phyloP scores from a whole-genome alignment of 2,329 filamentous ascomycete genomes.

The Metarhizium anisopliae region DNA sequence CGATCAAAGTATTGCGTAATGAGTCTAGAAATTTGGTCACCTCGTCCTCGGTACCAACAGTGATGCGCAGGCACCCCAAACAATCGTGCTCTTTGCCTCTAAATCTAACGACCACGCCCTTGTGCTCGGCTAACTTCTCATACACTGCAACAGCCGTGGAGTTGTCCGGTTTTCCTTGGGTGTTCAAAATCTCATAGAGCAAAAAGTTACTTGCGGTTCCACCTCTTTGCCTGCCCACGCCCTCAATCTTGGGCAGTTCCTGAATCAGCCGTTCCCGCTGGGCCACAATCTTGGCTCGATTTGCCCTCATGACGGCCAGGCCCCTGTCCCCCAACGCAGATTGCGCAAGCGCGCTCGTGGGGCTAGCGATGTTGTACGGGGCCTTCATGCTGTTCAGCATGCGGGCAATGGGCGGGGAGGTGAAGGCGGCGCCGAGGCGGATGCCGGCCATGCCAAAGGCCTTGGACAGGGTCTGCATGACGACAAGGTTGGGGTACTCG shows the following conservation, averaged over 20 bases:
- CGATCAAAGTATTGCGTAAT: constrained; percentile 41
- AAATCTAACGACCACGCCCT: constrained; percentile 88
- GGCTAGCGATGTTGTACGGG: constrained; percentile 89
- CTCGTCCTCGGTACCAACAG: constrained; percentile 82
- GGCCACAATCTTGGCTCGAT: constrained; percentile 59
- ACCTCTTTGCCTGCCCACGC: constrained; percentile 73
- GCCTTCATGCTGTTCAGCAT: constrained; percentile 91
- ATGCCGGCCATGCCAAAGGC: constrained; percentile 95
- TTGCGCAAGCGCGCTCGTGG: constrained; percentile 72
- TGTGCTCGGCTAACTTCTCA: constrained; percentile 71
- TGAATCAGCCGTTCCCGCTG: constrained; percentile 70
- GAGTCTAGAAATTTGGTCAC: constrained; percentile 70
- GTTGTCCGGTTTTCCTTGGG: constrained; percentile 68
- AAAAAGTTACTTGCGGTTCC: constrained; percentile 82
- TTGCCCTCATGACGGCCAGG: constrained; percentile 61
- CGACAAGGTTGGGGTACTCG: constrained; percentile 90
- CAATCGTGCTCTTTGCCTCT: constrained; percentile 89
- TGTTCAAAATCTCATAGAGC: constrained; percentile 77
- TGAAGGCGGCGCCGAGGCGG: constrained; percentile 78
- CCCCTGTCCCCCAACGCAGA: constrained; percentile 61
- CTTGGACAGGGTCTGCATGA: constrained; percentile 98
- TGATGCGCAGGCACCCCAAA: constrained; percentile 80
- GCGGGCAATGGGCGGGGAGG: constrained; percentile 61
- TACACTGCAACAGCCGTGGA: constrained; percentile 70
- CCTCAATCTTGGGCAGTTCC: constrained; percentile 65